Evolutionary conservation across 2,329 filamentous ascomycete species (phyloP).

Genomic region (Purpureocillium lavendulum): DNA sequence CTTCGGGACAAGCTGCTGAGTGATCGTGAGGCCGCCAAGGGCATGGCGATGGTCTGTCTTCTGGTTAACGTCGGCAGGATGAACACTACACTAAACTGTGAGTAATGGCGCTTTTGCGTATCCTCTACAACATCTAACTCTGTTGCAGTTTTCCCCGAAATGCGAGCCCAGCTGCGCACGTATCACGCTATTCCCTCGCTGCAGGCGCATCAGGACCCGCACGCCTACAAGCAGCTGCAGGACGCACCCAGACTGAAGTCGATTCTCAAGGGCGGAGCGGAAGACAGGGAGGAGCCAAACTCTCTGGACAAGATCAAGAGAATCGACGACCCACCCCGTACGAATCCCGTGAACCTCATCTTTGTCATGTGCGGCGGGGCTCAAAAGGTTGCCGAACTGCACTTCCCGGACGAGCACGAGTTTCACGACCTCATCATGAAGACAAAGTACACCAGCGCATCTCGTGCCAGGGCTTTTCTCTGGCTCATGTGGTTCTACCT

Average conservation of each 20-base stretch:
- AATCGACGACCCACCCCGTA: constrained; percentile 55
- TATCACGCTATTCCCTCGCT: constrained; percentile 97
- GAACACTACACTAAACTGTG: constrained; percentile 98
- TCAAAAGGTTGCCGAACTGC: constrained; percentile 82
- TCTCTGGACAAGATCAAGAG: constrained; percentile 76
- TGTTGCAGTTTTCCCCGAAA: constrained; percentile 84
- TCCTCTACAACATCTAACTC: constrained; percentile 9
- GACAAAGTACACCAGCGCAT: constrained; percentile 70
- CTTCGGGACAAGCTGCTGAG: constrained; percentile 92
- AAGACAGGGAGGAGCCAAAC: constrained; percentile 77
- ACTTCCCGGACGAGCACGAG: constrained; percentile 77
- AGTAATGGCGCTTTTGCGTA: constrained; percentile 19
- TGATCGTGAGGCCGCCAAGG: constrained; percentile 84
- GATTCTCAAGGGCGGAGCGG: constrained; percentile 91
- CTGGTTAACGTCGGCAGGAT: constrained; percentile 95
- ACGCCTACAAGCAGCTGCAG: constrained; percentile 95
- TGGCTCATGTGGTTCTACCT: constrained; percentile 99
- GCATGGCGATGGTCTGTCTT: constrained; percentile 98
- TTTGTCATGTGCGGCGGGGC: constrained; percentile 90
- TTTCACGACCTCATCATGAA: constrained; percentile 98
- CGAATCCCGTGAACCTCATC: constrained; percentile 94
- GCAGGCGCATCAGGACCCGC: constrained; percentile 88
- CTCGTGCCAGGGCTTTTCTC: constrained; percentile 78
- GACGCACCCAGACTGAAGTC: constrained; percentile 94
- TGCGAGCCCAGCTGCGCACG: constrained; percentile 93